Conservation (phyloP, 1,284 basidiomycete species). For the Earliella scabrosa region DNA sequence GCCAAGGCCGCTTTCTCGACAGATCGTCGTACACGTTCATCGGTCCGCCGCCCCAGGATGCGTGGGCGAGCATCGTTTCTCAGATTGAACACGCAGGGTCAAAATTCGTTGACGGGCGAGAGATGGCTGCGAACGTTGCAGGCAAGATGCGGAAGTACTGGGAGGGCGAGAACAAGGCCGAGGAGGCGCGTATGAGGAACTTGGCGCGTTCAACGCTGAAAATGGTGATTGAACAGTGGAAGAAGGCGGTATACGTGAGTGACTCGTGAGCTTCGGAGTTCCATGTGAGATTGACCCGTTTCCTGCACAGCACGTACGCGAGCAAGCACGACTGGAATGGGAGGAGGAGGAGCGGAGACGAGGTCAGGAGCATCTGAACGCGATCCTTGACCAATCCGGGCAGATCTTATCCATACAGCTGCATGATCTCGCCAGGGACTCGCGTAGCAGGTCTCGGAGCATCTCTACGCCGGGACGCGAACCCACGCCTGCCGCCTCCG, state of each 20-base stretch:
- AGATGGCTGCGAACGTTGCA: conserved; percentile 65
- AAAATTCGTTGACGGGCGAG: conserved; percentile 50
- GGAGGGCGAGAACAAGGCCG: conserved; percentile 67
- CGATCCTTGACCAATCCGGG: conserved; percentile 89
- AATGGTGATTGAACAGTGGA: conserved; percentile 85
- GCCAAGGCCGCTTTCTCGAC: conserved; percentile 39
- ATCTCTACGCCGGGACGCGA: conserved; percentile 44
- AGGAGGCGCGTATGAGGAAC: conserved; percentile 70
- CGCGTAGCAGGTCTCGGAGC: conserved; percentile 60
- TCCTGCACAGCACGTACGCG: conserved; percentile 65
- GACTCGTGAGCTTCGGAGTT: not conserved
- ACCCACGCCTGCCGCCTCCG: conserved; percentile 28
- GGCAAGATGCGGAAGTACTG: conserved; percentile 79
- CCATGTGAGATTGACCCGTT: conserved; percentile 2
- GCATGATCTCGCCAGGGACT: conserved; percentile 61
- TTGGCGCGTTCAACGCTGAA: conserved; percentile 75
- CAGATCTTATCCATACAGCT: conserved; percentile 87
- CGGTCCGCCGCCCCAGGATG: conserved; percentile 19
- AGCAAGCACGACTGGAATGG: conserved; percentile 60
- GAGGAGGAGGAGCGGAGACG: conserved; percentile 69
- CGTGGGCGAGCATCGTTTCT: conserved; percentile 61
- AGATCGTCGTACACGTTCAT: conserved; percentile 18
- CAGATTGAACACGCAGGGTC: conserved; percentile 42
- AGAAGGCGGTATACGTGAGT: conserved; percentile 85
- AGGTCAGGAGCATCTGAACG: conserved; percentile 87